phyloP scores from a whole-genome alignment of 148 eudicot genomes.

The Nyssa sinensis region DNA sequence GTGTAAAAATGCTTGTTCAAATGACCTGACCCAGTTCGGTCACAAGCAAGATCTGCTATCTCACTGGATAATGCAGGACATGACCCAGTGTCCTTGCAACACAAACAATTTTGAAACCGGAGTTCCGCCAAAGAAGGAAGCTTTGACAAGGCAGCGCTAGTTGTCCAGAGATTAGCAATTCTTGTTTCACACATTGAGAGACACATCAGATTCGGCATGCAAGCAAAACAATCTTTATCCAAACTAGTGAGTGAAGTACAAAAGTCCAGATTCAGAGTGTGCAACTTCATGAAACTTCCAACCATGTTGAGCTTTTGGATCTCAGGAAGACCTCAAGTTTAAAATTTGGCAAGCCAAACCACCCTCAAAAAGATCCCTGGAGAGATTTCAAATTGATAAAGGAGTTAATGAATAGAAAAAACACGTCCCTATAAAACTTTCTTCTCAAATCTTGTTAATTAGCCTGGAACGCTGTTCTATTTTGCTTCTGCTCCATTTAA shows the following conservation, averaged over 20 bases:
- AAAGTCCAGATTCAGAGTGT: conserved; percentile 66
- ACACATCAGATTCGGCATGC: conserved; percentile 58
- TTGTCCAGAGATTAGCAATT: conserved; percentile 59
- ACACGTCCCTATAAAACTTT: not conserved
- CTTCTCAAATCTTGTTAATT: not conserved
- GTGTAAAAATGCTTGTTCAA: not conserved
- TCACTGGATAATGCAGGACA: conserved; percentile 36
- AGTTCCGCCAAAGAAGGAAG: conserved; percentile 59
- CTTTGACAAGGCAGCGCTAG: conserved; percentile 50
- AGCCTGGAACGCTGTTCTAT: not conserved
- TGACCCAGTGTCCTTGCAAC: conserved; percentile 57
- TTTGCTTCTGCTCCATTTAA: not conserved
- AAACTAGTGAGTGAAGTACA: conserved; percentile 56
- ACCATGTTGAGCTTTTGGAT: conserved; percentile 48
- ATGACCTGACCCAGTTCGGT: conserved; percentile 12
- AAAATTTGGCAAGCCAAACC: conserved; percentile 50
- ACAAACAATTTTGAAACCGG: conserved; percentile 63
- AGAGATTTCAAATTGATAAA: conserved; percentile 2
- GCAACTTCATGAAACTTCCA: conserved; percentile 47
- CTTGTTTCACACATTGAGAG: conserved; percentile 70
- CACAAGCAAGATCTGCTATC: not conserved
- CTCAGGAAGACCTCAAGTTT: conserved; percentile 46
- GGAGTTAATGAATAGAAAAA: not conserved
- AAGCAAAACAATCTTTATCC: conserved; percentile 54
- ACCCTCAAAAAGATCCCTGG: conserved; percentile 48